Evolutionary conservation across 257 asterid genomes (phyloP), one percentile per base, ranked within the genome.

Genomic region (Capsicum rhomboideum): DNA sequence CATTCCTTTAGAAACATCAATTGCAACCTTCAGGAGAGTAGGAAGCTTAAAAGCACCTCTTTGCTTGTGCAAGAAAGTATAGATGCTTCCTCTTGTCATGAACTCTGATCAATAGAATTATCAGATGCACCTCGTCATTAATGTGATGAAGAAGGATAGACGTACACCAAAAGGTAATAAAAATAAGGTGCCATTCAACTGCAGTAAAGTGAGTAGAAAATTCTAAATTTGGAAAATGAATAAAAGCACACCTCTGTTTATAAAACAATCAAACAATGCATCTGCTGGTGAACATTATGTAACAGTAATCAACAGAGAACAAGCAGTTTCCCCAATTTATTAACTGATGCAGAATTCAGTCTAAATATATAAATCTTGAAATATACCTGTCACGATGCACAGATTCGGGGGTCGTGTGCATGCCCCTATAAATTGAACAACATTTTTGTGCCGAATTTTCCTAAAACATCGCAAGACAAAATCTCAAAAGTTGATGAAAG

Each of bases 401-500:
- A 90, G 90, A 44, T 85, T 88, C 6, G 91, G 88, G 28, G 89
- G 91, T 52, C 84, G 89, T 50, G 92, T 90, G 84, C 92, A 90
- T 69, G 92, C 92, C n/a, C 92, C 91, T 44, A 90, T 77, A 79
- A 90, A 90, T 64, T 90, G 92, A 66, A 90, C 92, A 44, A 90
- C 92, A 90, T 90, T 85, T 88, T 90, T 90, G 84, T 90, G 92
- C 79, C 92, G 86, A 64, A 90, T 86, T 88, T 88, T 90, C 84
- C 92, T 90, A 83, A 78, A 82, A 55, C 63, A 66, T 44, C 8
- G 12, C 50, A 14, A 66, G 72, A 55, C 20, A 58, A 28, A 13
- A 66, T 26, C 56, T 18, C 77, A 69, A 44, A 63, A 37, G 1
- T 26, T 53, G 42, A 10, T 68, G 20, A 42, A 63, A 80, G 21